Conservation (phyloP, 139 green algal species). For the Picocystis salinarum region DNA sequence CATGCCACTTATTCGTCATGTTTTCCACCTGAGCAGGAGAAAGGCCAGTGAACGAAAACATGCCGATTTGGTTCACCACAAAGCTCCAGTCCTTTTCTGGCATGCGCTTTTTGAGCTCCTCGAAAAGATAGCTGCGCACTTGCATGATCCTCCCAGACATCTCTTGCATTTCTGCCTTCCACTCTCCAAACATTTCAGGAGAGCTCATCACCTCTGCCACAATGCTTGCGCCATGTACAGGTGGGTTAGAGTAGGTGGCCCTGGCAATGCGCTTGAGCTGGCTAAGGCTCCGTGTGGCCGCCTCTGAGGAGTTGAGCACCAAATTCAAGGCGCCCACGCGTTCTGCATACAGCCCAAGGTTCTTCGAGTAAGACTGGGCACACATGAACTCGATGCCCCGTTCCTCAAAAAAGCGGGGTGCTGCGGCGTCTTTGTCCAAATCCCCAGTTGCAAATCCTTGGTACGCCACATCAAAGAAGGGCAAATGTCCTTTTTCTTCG, state of each 20-base stretch:
- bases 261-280: conserved; percentile 90
- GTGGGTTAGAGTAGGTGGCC: conserved; percentile 79
- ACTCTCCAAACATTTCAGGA: conserved; percentile 62
- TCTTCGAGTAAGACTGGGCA: conserved; percentile 75
- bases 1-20: conserved; percentile 82
- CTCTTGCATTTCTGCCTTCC: conserved; percentile 81
- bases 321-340: conserved; percentile 78
- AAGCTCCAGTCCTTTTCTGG: conserved; percentile 75
- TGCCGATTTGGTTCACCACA: conserved; percentile 79
- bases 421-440: conserved; percentile 78
- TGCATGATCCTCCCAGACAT: conserved; percentile 87
- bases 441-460: conserved; percentile 71
- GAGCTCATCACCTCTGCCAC: conserved; percentile 64
- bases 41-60: conserved; percentile 91
- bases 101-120: conserved; percentile 39
- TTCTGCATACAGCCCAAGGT: conserved; percentile 95
- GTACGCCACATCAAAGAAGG: conserved; percentile 97
- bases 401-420: conserved; percentile 69
- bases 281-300: conserved; percentile 43
- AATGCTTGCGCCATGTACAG: conserved; percentile 76
- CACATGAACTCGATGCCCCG: conserved; percentile 73
- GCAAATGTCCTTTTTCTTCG: conserved; percentile 51
- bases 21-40: conserved; percentile 64
- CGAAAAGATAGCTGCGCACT: conserved; percentile 56
- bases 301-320: conserved; percentile 36